Evolutionary conservation across 495 filamentous ascomycete species (phyloP), one percentile per base, ranked within the genome.

Genomic region (Diplogelasinospora grovesii): DNA sequence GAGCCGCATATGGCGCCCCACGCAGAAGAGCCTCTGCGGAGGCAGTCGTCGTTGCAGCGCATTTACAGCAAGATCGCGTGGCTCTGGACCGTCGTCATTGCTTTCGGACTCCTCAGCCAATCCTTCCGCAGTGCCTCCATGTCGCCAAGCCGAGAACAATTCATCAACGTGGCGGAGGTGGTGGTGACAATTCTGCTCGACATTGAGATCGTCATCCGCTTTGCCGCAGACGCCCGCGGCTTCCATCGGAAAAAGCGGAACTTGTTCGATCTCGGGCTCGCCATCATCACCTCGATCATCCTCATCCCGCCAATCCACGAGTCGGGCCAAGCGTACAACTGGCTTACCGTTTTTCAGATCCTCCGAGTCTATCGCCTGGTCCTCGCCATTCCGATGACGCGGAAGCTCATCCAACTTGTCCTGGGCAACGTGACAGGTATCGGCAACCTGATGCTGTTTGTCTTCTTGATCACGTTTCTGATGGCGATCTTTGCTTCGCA

Each of bases 271-370:
- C 68, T 94, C 5, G 63, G 69, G 8, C 74, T 99, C 18, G 93
- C 79, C 2, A 55, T 95, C 8, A 73, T 86, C 28, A 96, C 87
- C 1, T 77, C 79, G 22, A 65, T 94, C 45, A 96, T 99, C 28
- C 82, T 95, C 46, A 74, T 97, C 15, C 92, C 92, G 2, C 65
- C 69, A 0, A 88, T 99, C 32, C 84, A 74, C 38, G 68, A 82
- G 34, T 85, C 83, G 4, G 85, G 83, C 6, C 77, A 82, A 39
- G 55, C 78, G 8, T 99, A 97, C 55, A 81, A 82, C 29, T 95
- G 90, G 76, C 73, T 99, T 22, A 94, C 87, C 6, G 57, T 94
- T 35, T 97, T 99, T 54, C 92, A 96, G 63, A 88, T 99, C 42
- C 54, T 97, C 38, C 78, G 93, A 45, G 84, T 86, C 6, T 97